Evolutionary conservation across 2,329 filamentous ascomycete genomes (phyloP).

Genomic region (Paracorniculantispora psalliotae): DNA sequence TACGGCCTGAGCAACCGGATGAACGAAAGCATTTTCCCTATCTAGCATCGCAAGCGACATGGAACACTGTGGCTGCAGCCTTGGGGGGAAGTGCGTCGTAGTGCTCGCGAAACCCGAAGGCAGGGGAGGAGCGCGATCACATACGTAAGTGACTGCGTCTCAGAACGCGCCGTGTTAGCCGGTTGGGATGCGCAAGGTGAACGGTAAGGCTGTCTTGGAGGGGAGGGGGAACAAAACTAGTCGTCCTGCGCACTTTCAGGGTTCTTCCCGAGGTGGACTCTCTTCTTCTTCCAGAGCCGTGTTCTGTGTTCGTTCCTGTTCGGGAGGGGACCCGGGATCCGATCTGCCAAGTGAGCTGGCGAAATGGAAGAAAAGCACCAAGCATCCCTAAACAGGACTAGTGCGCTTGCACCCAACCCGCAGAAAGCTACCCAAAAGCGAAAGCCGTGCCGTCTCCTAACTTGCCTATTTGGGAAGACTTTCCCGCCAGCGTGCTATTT

Average conservation of each 20-base stretch:
- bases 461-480: neutral
- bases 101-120: neutral
- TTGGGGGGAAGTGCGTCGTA: neutral
- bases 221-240: neutral
- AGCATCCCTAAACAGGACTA: conserved; percentile 1
- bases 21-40: neutral
- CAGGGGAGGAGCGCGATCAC: neutral
- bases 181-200: neutral
- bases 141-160: conserved; percentile 4
- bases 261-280: neutral
- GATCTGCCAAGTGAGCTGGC: neutral
- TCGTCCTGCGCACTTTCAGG: neutral
- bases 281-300: neutral
- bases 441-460: conserved; percentile 2
- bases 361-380: neutral
- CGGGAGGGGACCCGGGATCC: neutral
- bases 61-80: neutral
- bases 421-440: neutral
- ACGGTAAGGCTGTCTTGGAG: neutral
- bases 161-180: conserved; percentile 7
- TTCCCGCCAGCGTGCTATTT: neutral
- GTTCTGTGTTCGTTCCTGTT: neutral
- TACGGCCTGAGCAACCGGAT: neutral
- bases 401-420: neutral
- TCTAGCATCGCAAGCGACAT: neutral